Evolutionary conservation across 1,139 yeast species (phyloP).

Genomic region (Nadsonia commutata): DNA sequence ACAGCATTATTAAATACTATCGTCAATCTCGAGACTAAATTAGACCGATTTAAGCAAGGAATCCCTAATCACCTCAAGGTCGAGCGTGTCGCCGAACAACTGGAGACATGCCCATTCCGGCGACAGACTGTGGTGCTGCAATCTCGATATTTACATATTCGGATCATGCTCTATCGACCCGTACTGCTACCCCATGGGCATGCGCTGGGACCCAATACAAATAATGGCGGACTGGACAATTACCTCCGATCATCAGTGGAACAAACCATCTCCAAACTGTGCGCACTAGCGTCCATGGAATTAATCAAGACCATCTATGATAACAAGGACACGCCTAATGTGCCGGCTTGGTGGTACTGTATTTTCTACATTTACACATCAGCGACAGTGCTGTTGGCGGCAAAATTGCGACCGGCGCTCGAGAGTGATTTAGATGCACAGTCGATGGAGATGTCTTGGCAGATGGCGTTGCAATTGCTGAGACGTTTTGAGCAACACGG

Average conservation of each 20-base stretch:
- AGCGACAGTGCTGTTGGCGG: conserved; percentile 12
- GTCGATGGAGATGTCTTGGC: conserved; percentile 10
- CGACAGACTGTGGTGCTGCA: conserved; percentile 11
- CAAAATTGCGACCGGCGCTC: conserved; percentile 10
- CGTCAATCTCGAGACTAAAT: conserved; percentile 6
- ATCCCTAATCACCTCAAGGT: conserved; percentile 8
- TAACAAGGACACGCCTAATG: conserved; percentile 7
- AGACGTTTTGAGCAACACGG: conserved; percentile 6
- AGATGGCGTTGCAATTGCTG: conserved; percentile 8
- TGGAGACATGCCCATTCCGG: conserved; percentile 3
- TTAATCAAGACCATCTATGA: conserved; percentile 9
- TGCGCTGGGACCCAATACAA: neutral
- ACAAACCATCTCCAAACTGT: conserved; percentile 8
- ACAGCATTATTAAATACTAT: conserved; percentile 6
- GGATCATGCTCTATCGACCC: conserved; percentile 12
- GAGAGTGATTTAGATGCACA: conserved; percentile 7
- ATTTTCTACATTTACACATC: conserved; percentile 12
- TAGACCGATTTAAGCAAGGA: conserved; percentile 3
- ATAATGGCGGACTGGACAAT: conserved; percentile 1
- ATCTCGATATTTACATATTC: conserved; percentile 10
- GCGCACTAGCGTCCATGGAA: conserved; percentile 10
- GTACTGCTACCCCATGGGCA: conserved; percentile 9
- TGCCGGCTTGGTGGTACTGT: conserved; percentile 13
- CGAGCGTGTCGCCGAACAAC: conserved; percentile 2
- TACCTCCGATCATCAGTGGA: conserved; percentile 8